Conservation (phyloP, 2,329 filamentous ascomycete genomes). For the Cryphonectria japonica region DNA sequence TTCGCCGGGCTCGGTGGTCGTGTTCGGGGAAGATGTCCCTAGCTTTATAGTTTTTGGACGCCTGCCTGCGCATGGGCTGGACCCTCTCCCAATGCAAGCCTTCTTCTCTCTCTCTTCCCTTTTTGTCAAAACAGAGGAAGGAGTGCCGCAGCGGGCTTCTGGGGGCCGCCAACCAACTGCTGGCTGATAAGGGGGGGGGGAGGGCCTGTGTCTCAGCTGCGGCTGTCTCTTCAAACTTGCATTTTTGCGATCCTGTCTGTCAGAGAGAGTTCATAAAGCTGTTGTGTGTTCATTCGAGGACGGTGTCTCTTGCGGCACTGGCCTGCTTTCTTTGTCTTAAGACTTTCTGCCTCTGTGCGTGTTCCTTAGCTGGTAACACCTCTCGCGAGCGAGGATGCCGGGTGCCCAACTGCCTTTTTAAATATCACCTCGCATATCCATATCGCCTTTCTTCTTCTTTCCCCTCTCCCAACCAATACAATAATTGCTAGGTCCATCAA, state of each 20-base stretch:
- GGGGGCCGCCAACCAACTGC: conserved; percentile 8
- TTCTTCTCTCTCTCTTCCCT: neutral
- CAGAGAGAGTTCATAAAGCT: neutral
- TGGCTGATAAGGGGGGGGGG: conserved; percentile 8
- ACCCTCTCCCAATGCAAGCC: neutral
- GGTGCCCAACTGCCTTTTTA: conserved; percentile 25
- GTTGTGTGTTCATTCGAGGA: conserved; percentile 7
- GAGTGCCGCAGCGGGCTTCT: neutral
- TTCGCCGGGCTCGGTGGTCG: conserved; percentile 1
- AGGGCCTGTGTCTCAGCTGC: conserved; percentile 14
- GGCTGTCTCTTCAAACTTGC: conserved; percentile 23
- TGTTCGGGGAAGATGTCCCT: neutral
- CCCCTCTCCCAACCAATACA: neutral
- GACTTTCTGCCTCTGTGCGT: conserved; percentile 14
- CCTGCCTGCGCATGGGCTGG: neutral
- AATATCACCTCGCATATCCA: neutral
- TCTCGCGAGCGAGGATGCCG: conserved; percentile 23
- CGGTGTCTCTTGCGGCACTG: conserved; percentile 23
- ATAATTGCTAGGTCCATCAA: conserved; percentile 1
- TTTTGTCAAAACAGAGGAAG: neutral
- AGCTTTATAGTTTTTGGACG: neutral
- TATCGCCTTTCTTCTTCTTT: neutral
- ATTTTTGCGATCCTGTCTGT: conserved; percentile 13
- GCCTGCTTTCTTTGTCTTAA: conserved; percentile 3
- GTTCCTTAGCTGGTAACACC: conserved; percentile 21